Percentiles rank a stretch among this genome's conserved stretches.
phyloP scores from a whole-genome alignment of 257 asterid genomes.

The Solanum sparsipilum region DNA sequence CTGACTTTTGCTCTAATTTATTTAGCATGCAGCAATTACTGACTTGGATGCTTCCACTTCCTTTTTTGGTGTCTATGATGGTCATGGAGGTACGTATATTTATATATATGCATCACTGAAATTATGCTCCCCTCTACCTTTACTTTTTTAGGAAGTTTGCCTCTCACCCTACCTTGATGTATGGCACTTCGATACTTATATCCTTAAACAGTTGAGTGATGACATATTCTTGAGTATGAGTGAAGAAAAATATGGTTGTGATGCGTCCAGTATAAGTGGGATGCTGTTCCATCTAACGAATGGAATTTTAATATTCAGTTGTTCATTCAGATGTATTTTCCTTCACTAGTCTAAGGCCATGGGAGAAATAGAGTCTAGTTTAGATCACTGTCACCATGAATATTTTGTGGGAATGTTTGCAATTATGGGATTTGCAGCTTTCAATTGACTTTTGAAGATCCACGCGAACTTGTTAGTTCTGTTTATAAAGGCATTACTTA shows the following conservation, averaged over 20 bases:
- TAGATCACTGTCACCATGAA: background rate
- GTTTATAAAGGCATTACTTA: background rate
- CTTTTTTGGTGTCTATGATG: slow-evolving; percentile 96
- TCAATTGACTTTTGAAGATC: background rate
- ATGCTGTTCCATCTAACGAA: background rate
- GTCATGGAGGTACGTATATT: slow-evolving; percentile 79
- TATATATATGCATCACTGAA: background rate
- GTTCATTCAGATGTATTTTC: background rate
- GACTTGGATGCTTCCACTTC: slow-evolving; percentile 76
- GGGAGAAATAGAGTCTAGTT: background rate
- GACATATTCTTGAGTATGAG: background rate
- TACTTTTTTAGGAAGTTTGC: background rate
- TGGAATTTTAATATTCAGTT: background rate
- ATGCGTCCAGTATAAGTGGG: background rate
- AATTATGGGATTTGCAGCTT: background rate
- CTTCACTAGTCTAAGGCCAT: background rate
- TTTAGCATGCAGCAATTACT: slow-evolving; percentile 77
- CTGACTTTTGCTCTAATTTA: background rate
- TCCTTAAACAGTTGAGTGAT: background rate
- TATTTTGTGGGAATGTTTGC: background rate
- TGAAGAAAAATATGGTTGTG: background rate
- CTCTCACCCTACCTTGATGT: background rate
- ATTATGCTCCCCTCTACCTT: background rate
- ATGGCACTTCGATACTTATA: background rate
- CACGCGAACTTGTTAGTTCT: background rate